These are phyloP conservation scores for Penicillium desertorum DNA, from an alignment of 495 filamentous ascomycete genomes.

Conservation along the genomic window DNA sequence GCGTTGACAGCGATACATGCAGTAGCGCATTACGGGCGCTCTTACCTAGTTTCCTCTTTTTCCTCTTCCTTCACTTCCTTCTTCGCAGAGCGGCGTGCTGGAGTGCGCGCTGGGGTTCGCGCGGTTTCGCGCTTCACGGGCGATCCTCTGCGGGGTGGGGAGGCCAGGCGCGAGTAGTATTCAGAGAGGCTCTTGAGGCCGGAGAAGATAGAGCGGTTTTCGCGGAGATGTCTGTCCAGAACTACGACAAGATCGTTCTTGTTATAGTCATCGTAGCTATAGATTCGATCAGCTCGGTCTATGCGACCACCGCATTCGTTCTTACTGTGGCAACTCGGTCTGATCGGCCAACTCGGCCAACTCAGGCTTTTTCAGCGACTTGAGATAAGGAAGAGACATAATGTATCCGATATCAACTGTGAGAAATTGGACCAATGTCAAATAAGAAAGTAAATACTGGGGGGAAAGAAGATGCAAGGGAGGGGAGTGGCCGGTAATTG, in stretches of 20 bases:
- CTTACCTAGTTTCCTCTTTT: constrained; percentile 48
- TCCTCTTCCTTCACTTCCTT: constrained; percentile 45
- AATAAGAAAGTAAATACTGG: constrained; percentile 18
- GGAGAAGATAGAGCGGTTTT: constrained; percentile 59
- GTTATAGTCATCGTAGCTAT: constrained; percentile 67
- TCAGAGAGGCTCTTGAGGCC: constrained; percentile 63
- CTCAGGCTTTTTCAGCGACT: constrained; percentile 80
- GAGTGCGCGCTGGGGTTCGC: constrained; percentile 6
- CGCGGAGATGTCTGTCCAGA: constrained; percentile 72
- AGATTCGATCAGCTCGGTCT: constrained; percentile 20
- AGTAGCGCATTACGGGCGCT: not conserved
- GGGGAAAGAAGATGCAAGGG: constrained; percentile 28
- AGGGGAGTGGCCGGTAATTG: constrained; percentile 26
- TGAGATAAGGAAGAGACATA: constrained; percentile 72
- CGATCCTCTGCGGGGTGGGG: constrained; percentile 52
- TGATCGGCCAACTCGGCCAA: constrained; percentile 71
- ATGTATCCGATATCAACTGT: constrained; percentile 25
- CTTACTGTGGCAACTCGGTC: constrained; percentile 73
- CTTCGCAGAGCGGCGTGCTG: constrained; percentile 26
- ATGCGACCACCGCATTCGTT: constrained; percentile 15
- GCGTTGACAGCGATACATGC: not conserved
- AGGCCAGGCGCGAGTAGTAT: constrained; percentile 71
- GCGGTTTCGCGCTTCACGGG: constrained; percentile 70
- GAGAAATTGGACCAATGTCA: constrained; percentile 14
- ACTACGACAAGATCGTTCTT: constrained; percentile 79